phyloP scores from a whole-genome alignment of 495 filamentous ascomycete genomes.

The Hypomontagnella monticulosa region DNA sequence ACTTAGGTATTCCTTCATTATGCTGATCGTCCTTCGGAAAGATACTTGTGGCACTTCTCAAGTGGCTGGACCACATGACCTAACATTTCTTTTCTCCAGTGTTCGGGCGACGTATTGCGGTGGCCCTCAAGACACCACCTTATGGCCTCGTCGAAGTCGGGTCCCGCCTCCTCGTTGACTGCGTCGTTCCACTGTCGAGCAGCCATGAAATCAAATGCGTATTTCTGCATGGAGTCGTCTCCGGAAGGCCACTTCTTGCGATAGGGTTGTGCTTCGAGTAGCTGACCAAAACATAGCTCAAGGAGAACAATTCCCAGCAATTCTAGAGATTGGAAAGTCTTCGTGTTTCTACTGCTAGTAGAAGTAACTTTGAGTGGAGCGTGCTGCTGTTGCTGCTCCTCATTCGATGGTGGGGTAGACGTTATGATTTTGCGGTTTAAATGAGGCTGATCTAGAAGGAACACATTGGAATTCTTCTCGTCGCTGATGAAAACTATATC shows the following conservation, averaged over 20 bases:
- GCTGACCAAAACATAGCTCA: conserved; percentile 51
- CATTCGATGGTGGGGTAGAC: neutral
- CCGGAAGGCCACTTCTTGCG: conserved; percentile 27
- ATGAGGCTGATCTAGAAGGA: conserved; percentile 3
- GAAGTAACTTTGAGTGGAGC: neutral
- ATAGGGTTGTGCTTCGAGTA: conserved; percentile 35
- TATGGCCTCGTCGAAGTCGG: conserved; percentile 48
- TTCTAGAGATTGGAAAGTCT: conserved; percentile 11
- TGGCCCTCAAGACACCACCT: conserved; percentile 49
- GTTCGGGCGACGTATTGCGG: neutral
- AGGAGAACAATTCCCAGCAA: conserved; percentile 50
- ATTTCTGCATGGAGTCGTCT: conserved; percentile 14
- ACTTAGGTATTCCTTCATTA: neutral
- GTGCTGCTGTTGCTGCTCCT: neutral
- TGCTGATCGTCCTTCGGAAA: neutral
- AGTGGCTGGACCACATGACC: conserved; percentile 23
- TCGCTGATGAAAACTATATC: conserved; percentile 35
- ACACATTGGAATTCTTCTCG: neutral
- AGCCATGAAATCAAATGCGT: conserved; percentile 37
- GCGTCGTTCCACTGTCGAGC: conserved; percentile 43
- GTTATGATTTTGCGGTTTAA: neutral
- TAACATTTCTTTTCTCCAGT: conserved; percentile 32
- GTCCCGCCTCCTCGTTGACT: conserved; percentile 48
- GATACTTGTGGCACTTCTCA: conserved; percentile 12
- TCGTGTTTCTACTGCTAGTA: neutral